phyloP scores from a whole-genome alignment of 208 protist species.

The Perkinsela sp. region DNA sequence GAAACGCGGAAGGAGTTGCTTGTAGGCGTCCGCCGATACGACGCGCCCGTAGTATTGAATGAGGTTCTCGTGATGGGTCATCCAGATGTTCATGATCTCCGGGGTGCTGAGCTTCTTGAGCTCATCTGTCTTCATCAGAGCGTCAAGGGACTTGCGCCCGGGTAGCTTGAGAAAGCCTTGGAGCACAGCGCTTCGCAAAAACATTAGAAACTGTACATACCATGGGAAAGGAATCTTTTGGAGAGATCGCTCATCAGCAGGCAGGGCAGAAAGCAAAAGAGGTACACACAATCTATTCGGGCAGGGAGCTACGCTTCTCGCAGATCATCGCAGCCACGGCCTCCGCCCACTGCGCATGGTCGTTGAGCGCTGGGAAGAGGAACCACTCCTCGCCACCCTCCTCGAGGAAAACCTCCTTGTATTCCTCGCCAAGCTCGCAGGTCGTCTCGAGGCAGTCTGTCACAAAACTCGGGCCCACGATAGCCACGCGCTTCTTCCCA shows the following conservation, averaged over 20 bases:
- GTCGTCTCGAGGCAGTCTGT: slow-evolving; percentile 14
- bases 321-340: slow-evolving; percentile 3
- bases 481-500: slow-evolving; percentile 4
- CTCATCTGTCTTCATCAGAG: slow-evolving; percentile 38
- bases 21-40: slow-evolving; percentile 39
- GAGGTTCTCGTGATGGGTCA: slow-evolving; percentile 48
- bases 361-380: slow-evolving; percentile 12
- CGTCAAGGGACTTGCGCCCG: slow-evolving; percentile 51
- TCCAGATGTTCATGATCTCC: slow-evolving; percentile 49
- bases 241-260: neutral
- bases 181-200: slow-evolving; percentile 7
- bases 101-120: slow-evolving; percentile 31
- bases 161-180: slow-evolving; percentile 27
- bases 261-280: neutral
- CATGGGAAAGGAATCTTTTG: neutral
- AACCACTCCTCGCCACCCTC: slow-evolving; percentile 8
- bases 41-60: slow-evolving; percentile 58
- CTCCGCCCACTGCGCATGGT: slow-evolving; percentile 3
- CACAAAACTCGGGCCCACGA: slow-evolving; percentile 7
- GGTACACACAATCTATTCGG: neutral
- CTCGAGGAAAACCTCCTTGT: slow-evolving; percentile 8
- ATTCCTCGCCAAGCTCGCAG: slow-evolving; percentile 9
- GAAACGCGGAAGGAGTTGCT: slow-evolving; percentile 41
- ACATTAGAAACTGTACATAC: slow-evolving; percentile 10
- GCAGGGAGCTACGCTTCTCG: neutral